Percentiles rank a stretch among this genome's conserved stretches.
phyloP scores from a whole-genome alignment of 352 stramenopile species.

The Elongisporangium undulatum region DNA sequence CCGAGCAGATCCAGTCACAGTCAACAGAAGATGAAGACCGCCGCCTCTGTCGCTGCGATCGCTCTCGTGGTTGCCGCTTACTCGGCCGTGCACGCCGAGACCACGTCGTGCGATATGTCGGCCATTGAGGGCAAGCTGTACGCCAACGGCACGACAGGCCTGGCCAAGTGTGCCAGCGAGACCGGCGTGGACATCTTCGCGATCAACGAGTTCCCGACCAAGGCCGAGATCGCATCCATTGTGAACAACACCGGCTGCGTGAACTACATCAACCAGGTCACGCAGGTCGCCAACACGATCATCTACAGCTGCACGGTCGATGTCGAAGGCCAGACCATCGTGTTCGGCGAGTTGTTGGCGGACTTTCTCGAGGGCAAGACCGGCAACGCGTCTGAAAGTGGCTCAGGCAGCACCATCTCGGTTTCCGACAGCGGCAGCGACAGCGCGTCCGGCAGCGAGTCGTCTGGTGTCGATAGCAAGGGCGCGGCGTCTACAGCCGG shows the following conservation, averaged over 20 bases:
- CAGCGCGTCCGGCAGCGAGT: conserved; percentile 14
- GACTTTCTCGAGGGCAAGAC: conserved; percentile 51
- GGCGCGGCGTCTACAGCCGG: conserved; percentile 5
- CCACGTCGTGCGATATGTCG: conserved; percentile 37
- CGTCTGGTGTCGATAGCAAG: conserved; percentile 7
- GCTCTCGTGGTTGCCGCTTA: conserved; percentile 15
- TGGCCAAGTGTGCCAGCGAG: conserved; percentile 18
- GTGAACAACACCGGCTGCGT: conserved; percentile 48
- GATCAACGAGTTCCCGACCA: conserved; percentile 30
- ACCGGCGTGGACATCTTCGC: conserved; percentile 53
- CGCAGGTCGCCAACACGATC: conserved; percentile 42
- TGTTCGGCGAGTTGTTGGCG: conserved; percentile 35
- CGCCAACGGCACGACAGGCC: conserved; percentile 42
- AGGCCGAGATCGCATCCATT: conserved; percentile 34
- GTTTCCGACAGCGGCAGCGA: conserved; percentile 23
- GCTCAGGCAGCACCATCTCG: conserved; percentile 17
- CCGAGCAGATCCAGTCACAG: conserved; percentile 7
- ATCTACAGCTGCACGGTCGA: conserved; percentile 42
- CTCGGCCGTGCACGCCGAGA: conserved; percentile 13
- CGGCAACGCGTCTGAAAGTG: conserved; percentile 47
- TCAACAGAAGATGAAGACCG: conserved; percentile 22
- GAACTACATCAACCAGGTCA: conserved; percentile 69
- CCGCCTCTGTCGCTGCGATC: conserved; percentile 1
- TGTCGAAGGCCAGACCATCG: conserved; percentile 30
- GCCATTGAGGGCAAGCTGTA: conserved; percentile 44